These are phyloP conservation scores for Alternaria postmessia DNA, from an alignment of 2,329 filamentous ascomycete genomes.

Conservation along the genomic window DNA sequence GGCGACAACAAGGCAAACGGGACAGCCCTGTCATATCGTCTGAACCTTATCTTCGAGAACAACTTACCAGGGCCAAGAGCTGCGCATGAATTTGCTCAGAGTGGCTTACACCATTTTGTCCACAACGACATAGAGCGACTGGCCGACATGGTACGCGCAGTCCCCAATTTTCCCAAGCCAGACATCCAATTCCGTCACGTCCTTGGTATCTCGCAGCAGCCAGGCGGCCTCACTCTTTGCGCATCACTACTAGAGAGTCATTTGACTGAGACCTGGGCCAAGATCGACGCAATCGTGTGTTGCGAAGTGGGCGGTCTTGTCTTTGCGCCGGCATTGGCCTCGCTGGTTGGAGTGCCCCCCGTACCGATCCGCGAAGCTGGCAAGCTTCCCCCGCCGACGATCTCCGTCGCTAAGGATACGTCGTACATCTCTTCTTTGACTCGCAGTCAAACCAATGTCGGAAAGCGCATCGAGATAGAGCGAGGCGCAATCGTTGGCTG, in stretches of 20 bases:
- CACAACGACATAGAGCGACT: constrained; percentile 58
- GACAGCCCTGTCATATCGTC: constrained; percentile 37
- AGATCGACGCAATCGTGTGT: constrained; percentile 57
- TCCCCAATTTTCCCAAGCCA: constrained; percentile 61
- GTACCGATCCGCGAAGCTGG: constrained; percentile 63
- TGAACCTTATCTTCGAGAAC: constrained; percentile 63
- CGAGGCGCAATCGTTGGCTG: constrained; percentile 52
- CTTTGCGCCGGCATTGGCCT: constrained; percentile 62
- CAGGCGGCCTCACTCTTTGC: constrained; percentile 61
- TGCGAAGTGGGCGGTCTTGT: constrained; percentile 68
- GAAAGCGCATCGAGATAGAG: constrained; percentile 61
- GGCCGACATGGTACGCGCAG: constrained; percentile 58
- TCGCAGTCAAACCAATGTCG: constrained; percentile 22
- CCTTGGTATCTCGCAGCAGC: constrained; percentile 63
- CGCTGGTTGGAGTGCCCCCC: constrained; percentile 53
- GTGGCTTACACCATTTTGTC: constrained; percentile 43
- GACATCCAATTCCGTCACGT: constrained; percentile 67
- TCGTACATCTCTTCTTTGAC: constrained; percentile 65
- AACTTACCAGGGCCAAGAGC: constrained; percentile 53
- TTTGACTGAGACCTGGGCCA: constrained; percentile 59
- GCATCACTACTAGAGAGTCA: constrained; percentile 58
- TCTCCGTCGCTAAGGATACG: constrained; percentile 57
- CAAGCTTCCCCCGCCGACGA: constrained; percentile 66
- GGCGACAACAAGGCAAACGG: constrained; percentile 19
- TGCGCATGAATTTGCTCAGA: constrained; percentile 54